phyloP scores from a whole-genome alignment of 306 rosid genomes.

The Betula pendula region DNA sequence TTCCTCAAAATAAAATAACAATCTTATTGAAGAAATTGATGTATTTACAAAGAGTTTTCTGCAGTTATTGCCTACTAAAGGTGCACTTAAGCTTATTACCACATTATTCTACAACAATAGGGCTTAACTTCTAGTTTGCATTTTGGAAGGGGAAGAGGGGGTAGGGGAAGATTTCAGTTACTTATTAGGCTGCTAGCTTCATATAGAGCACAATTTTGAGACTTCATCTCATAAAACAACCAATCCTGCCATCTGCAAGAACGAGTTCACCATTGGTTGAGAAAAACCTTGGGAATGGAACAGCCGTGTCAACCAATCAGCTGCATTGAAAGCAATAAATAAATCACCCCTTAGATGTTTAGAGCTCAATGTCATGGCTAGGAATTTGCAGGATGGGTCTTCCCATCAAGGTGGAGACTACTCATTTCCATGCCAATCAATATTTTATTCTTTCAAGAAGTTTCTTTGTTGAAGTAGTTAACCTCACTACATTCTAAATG shows the following conservation, averaged over 20 bases:
- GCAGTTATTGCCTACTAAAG: not conserved
- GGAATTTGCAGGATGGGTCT: constrained; percentile 73
- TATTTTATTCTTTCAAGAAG: constrained; percentile 73
- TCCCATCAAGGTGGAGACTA: constrained; percentile 70
- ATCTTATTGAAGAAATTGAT: constrained; percentile 1
- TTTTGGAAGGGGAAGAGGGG: not conserved
- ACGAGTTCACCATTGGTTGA: constrained; percentile 47
- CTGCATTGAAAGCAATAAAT: constrained; percentile 69
- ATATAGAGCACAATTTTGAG: constrained; percentile 72
- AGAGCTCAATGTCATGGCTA: constrained; percentile 62
- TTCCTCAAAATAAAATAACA: not conserved
- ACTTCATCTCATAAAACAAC: constrained; percentile 55
- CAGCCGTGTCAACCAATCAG: constrained; percentile 80
- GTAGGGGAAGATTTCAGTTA: constrained; percentile 18
- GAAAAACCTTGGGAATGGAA: constrained; percentile 83
- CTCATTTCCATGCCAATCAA: constrained; percentile 66
- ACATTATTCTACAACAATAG: not conserved
- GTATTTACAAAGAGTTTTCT: constrained; percentile 20
- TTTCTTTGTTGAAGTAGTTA: constrained; percentile 62
- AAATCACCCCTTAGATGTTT: constrained; percentile 50
- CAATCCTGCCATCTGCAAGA: constrained; percentile 28
- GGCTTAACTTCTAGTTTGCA: not conserved
- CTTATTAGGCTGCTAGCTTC: constrained; percentile 46
- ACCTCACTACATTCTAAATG: constrained; percentile 55
- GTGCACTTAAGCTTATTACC: not conserved